Base-by-base conservation (phyloP, 176 grass and related monocot genomes). In the Paspalum notatum region DNA sequence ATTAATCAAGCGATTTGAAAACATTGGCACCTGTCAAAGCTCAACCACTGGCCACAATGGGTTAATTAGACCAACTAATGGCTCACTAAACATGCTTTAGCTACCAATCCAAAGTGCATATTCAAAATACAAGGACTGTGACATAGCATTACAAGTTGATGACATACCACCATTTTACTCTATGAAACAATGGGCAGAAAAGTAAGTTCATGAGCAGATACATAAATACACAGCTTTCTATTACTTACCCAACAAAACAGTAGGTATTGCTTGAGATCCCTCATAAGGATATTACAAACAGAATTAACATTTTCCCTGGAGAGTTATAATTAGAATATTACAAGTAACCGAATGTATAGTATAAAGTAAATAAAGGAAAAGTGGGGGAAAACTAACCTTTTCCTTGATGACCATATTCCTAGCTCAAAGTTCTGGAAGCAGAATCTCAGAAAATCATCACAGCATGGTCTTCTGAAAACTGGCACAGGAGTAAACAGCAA, bases 391-490 rank as follows among this genome's bases (percentile, higher is more conserved):
- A 70, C 22, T 46, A 82, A 97, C 94, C 70, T 91, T 77, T 84
- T 86, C 75, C 91, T 93, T 21, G 94, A 97, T 1, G 94, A 97
- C 94, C 94, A 95, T 80, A 95, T 79, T 77, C 90, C 93, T 48
- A 95, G 65, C 38, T 92, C 85, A 55, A 95, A 95, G 43, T 92
- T 90, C 77, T 92, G 81, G 81, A 92, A 95, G 77, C 90, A 92
- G 66, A 95, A 95, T 39, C 84, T 92, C 75, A 95, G 50, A 86
- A 95, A 95, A 77, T 95, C 93, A 4, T 92, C 69, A 49, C 38
- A 80, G 82, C 85, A 88, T 3, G 85, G 82, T 67, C 93, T 90
- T 72, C n/a, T 92, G 63, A 95, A 95, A 74, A 95, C 93, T 92
- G 90, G 71, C 56, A 72, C 66, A 88, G 46, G n/a, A 65, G 41